Base-by-base conservation (phyloP, 768 basidiomycete species). In the Mycena galopus region DNA sequence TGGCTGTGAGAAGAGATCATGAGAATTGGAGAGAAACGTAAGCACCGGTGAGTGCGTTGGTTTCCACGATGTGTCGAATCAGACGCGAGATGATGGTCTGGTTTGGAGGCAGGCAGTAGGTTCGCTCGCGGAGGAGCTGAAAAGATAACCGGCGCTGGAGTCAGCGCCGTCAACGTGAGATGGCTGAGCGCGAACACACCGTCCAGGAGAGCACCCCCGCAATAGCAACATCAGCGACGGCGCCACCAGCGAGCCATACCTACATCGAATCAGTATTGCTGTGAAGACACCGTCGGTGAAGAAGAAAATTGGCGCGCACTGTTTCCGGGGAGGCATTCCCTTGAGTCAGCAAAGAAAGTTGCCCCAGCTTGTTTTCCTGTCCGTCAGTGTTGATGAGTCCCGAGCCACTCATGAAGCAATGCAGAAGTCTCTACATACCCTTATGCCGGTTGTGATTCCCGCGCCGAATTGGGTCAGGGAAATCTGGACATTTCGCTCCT, bases 41-140 rank as follows among this genome's bases (percentile, higher is more conserved):
- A 63, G 57, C 62, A 76, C 75, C 73, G 19, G 75, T 74, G 4
- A 74, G 60, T 10, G 69, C 42, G 37, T 74, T 74, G 35, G 75
- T 76, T 51, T 76, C 75, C 35, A 74, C 73, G 30, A 73, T 74
- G 39, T 71, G 35, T 29, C 69, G 73, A 23, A 71, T 61, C 27
- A 74, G 29, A 30, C 73, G 67, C 19, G 68, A 65, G 27, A 76
- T 51, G 50, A 72, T 56, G 55, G 63, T 50, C 35, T 55, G 27
- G 17, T 70, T 39, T 39, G 33, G 27, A 32, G 61, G 58, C 4
- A 39, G 63, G 35, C 60, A 30, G 12, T 16, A 42, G 32, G 32
- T 65, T 39, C 61, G 37, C 12, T 32, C n/a, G 62, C 51, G 37
- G 39, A 74, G 33, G n/a, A 70, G 56, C 73, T 71, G 65, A 21